These are phyloP conservation scores for Rhizopogon vesiculosus DNA, from an alignment of 768 basidiomycete genomes.

Conservation along the genomic window DNA sequence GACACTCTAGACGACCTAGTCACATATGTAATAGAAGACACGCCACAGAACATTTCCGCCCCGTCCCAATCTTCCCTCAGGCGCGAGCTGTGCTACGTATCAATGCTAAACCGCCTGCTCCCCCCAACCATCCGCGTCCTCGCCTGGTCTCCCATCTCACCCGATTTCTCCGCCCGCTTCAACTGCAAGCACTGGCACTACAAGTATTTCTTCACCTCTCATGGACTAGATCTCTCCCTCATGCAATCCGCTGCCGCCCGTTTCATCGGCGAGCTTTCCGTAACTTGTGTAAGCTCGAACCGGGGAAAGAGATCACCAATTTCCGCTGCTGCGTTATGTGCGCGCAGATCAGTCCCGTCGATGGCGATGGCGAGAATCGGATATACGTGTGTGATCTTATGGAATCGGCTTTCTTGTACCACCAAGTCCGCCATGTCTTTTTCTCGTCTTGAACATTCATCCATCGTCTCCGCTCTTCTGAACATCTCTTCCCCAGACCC, in stretches of 20 bases:
- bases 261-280: constrained; percentile 86
- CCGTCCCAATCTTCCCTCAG: constrained; percentile 19
- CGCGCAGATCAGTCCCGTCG: constrained; percentile 50
- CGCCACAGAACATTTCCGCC: constrained; percentile 29
- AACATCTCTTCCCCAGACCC: constrained; percentile 44
- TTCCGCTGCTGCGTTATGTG: constrained; percentile 66
- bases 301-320: constrained; percentile 82
- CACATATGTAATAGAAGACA: constrained; percentile 34
- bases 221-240: constrained; percentile 57
- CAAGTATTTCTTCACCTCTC: constrained; percentile 90
- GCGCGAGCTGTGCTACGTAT: constrained; percentile 70
- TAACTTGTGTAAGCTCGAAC: constrained; percentile 92
- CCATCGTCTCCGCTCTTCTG: constrained; percentile 66
- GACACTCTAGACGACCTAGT: constrained; percentile 13
- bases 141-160: constrained; percentile 87
- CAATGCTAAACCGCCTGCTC: constrained; percentile 80
- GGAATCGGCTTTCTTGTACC: constrained; percentile 88
- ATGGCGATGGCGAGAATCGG: constrained; percentile 24
- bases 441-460: constrained; percentile 79
- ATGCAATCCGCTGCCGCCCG: constrained; percentile 74
- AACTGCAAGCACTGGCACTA: constrained; percentile 87
- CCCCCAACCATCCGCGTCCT: constrained; percentile 87
- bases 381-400: constrained; percentile 75
- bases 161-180: constrained; percentile 80
- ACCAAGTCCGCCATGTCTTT: constrained; percentile 95